These are phyloP conservation scores for Chrysochromulina parva DNA, from an alignment of 78 protist species.

Conservation along the genomic window DNA sequence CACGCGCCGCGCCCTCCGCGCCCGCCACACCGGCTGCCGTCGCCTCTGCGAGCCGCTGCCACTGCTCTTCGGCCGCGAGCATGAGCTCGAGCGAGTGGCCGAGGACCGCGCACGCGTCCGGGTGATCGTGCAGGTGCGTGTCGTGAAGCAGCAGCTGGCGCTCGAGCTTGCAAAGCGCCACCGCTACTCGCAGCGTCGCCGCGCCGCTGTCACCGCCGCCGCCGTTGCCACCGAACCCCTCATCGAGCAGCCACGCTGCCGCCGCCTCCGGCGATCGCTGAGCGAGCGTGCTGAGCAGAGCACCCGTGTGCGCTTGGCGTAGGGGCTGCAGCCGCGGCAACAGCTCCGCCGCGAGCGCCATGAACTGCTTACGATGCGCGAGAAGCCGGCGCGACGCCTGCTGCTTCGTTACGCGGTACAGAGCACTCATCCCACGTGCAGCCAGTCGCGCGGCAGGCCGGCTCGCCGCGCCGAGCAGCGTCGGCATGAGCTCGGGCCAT, in stretches of 20 bases:
- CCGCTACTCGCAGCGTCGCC: background rate
- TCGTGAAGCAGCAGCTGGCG: slow-evolving; percentile 3
- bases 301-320: background rate
- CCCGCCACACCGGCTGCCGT: background rate
- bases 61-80: no score
- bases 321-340: background rate
- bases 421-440: background rate
- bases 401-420: background rate
- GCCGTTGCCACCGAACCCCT: no score
- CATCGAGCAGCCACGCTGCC: background rate
- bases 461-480: background rate
- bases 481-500: background rate
- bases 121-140: background rate
- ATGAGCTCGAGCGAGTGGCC: no score
- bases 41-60: no score
- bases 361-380: background rate
- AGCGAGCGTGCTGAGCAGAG: background rate
- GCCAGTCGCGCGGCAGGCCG: background rate
- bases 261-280: background rate
- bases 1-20: background rate
- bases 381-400: background rate
- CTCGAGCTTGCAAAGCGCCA: background rate
- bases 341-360: slow-evolving; percentile 9
- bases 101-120: background rate
- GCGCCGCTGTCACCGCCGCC: background rate